Conservation (phyloP, 768 basidiomycete genomes). For the Suillus subaureus region DNA sequence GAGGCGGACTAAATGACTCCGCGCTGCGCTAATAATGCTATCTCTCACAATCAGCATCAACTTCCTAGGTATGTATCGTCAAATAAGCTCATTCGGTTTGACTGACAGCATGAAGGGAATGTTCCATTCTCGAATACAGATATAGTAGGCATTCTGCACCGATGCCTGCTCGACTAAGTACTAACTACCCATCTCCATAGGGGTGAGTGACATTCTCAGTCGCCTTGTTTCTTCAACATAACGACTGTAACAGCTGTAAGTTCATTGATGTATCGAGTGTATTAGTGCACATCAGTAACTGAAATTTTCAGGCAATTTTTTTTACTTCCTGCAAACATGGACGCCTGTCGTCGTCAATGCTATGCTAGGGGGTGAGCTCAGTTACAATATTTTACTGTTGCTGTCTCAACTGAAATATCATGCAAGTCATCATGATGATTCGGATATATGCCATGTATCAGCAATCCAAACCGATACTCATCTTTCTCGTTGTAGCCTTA, state of each 20-base stretch:
- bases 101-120: not conserved
- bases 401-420: not conserved
- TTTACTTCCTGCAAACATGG: not conserved
- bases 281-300: not conserved
- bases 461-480: not conserved
- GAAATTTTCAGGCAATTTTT: not conserved
- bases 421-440: not conserved
- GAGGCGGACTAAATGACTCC: not conserved
- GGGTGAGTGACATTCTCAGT: not conserved
- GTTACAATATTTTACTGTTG: not conserved
- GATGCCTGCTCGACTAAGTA: not conserved
- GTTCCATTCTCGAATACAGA: not conserved
- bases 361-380: not conserved
- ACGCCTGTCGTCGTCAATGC: not conserved
- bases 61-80: not conserved
- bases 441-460: not conserved
- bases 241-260: not conserved
- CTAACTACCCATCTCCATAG: not conserved
- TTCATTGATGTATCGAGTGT: not conserved
- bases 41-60: not conserved
- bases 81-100: not conserved
- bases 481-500: not conserved
- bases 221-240: not conserved
- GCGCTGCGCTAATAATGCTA: not conserved
- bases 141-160: not conserved